phyloP scores from a whole-genome alignment of 2,329 filamentous ascomycete species.

The Hymenoscyphus occultus region DNA sequence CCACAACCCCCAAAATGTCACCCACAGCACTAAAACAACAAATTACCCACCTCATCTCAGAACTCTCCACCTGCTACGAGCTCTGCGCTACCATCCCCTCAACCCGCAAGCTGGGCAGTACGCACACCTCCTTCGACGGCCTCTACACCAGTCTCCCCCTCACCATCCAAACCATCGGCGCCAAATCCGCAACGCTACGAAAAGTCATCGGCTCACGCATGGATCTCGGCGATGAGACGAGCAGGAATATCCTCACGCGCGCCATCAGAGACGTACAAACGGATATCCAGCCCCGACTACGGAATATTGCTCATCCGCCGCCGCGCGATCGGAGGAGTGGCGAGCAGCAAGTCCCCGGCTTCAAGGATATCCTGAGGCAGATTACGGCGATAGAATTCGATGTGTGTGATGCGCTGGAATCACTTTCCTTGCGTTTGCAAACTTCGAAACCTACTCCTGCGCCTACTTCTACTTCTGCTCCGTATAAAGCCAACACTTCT shows the following conservation, averaged over 20 bases:
- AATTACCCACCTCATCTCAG: conserved; percentile 16
- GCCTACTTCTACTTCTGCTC: not conserved
- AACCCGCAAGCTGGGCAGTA: conserved; percentile 19
- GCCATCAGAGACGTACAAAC: conserved; percentile 15
- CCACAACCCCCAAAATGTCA: conserved; percentile 17
- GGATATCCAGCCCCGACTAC: conserved; percentile 16
- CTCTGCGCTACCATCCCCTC: conserved; percentile 19
- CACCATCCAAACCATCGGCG: conserved; percentile 13
- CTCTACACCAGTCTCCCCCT: conserved; percentile 18
- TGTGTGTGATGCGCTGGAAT: conserved; percentile 12
- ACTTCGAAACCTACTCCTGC: not conserved
- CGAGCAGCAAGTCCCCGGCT: conserved; percentile 17
- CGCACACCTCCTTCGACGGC: conserved; percentile 18
- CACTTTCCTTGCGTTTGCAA: conserved; percentile 13
- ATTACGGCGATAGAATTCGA: conserved; percentile 14
- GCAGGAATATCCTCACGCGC: conserved; percentile 9
- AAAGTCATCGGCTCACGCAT: conserved; percentile 22
- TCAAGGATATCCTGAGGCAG: conserved; percentile 15
- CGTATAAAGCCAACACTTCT: not conserved
- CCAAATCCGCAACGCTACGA: conserved; percentile 15
- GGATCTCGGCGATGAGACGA: conserved; percentile 24
- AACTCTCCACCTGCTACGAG: conserved; percentile 18
- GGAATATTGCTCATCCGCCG: conserved; percentile 17
- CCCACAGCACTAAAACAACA: conserved; percentile 23
- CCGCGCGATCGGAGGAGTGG: not conserved